Evolutionary conservation across 1,284 basidiomycete genomes (phyloP), one percentile per base, ranked within the genome.

Genomic region (Phaffia rhodozyma): DNA sequence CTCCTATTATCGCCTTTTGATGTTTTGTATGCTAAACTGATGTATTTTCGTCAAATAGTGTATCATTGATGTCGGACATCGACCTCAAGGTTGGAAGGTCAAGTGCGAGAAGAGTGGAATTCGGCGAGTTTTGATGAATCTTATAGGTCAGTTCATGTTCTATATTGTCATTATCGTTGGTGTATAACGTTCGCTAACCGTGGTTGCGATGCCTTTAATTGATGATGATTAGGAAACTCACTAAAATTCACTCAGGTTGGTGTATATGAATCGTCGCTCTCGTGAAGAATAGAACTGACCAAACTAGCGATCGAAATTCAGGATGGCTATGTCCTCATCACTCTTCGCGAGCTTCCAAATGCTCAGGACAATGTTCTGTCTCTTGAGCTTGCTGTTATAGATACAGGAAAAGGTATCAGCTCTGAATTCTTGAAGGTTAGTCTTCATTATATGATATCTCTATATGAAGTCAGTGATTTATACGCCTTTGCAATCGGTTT

Each of bases 391-490:
- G 81, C 84, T 30, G 91, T 97, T 3, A 81, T 85, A 59, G 92
- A 97, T 72, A 91, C 91, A 3, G 93, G 92, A 58, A 93, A 93
- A 83, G 90, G 90, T 23, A 92, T 92, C 65, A 89, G 87, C 72
- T 86, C 87, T 70, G 85, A 86, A 66, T 93, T 93, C 74, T 75
- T 91, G 65, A 89, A 89, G 81, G 86, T 85, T 66, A 57, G 71
- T 32, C 16, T 60, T 47, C 11, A n/a, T 49, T 18, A 11, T 18
- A 7, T 23, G n/a, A 32, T 58, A 56, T 20, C 20, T 43, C 13
- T 43, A 11, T 7, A 11, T 16, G 2, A 7, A 43, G 3, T n/a
- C 55, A 11, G 48, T 27, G 47, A 43, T 25, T 47, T 11, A 18
- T 32, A 25, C 25, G 66, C 25, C 6, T 53, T 11, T 63, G 29